Evolutionary conservation across 441 rosid species (phyloP).

Genomic region (Populus tomentosa): DNA sequence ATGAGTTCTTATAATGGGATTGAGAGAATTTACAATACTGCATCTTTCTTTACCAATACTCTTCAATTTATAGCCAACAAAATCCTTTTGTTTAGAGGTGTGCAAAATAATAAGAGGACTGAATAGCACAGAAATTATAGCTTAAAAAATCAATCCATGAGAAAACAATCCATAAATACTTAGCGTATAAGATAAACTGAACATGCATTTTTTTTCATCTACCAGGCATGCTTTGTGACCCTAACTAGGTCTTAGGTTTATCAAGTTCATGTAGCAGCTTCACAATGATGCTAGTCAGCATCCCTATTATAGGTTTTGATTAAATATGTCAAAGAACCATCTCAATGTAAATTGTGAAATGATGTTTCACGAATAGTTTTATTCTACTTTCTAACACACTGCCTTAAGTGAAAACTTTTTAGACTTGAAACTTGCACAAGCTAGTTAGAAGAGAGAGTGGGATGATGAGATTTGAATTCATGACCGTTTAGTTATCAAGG

Average conservation of each 20-base stretch:
- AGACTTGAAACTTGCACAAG: not conserved
- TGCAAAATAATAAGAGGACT: not conserved
- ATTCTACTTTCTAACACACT: no score
- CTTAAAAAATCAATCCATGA: not conserved
- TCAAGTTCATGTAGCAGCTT: not conserved
- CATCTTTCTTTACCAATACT: not conserved
- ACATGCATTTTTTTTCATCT: not conserved
- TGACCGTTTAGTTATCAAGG: no score
- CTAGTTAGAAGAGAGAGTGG: no score
- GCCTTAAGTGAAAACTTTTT: no score
- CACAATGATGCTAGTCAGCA: not conserved
- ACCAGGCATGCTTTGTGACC: not conserved
- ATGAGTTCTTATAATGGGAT: not conserved
- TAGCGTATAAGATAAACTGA: not conserved
- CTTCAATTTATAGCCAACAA: no score
- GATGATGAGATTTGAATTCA: no score
- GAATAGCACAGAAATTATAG: not conserved
- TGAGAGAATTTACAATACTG: not conserved
- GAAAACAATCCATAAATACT: not conserved
- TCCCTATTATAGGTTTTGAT: not conserved
- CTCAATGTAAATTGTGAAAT: no score
- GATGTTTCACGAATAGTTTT: no score
- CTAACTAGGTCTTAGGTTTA: not conserved
- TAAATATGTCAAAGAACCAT: no score
- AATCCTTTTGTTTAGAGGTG: no score